Base-by-base conservation (phyloP, 306 rosid genomes). In the Adenanthera pavonina region DNA sequence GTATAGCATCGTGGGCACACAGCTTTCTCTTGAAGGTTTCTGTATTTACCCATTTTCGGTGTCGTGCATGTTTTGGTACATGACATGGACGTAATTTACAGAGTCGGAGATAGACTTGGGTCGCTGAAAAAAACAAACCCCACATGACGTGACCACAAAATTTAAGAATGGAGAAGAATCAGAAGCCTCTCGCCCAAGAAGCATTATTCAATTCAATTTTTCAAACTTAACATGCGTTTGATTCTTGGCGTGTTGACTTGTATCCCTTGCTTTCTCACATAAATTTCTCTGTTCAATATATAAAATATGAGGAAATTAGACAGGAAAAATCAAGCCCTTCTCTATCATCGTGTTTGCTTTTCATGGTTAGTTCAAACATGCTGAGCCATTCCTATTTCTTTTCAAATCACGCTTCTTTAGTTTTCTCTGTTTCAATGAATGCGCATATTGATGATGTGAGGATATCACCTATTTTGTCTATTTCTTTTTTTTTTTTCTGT, bases 401-500 rank as follows among this genome's bases (percentile, higher is more conserved):
- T 80, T 74, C 71, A 40, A 57, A 57, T 57, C 49, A 85, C 78
- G 70, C 77, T 11, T 56, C 38, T 20, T 0, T 3, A 51, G 64
- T 33, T 60, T 84, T 68, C 81, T 75, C 68, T 43, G 33, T 75
- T 75, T 61, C 12, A 10, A 48, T 10, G 11, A 48, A 48, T 12
- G 8, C 12, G 12, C 8, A 46, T 46, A 59, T 0, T 20, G 30
- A 59, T 25, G 15, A 19, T 19, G 12, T 25, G 36, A 30, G 33
- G 5, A 11, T 25, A 30, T 48, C 0, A 59, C 14, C 8, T 16
- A 33, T 5, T 35, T 36, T 11, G 38, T 46, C 56, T 69, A 10
- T 0, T 2, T 69, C 35, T 44, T 69, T 25, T n/a, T 12, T 69
- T 46, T 12, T 70, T 47, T 70, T 25, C 57, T 68, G 35, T 17